Percentiles rank a stretch among this genome's conserved stretches.
These are phyloP conservation scores for Colletotrichum spaethianum DNA, from an alignment of 2,329 filamentous ascomycete species.

Conservation along the genomic window DNA sequence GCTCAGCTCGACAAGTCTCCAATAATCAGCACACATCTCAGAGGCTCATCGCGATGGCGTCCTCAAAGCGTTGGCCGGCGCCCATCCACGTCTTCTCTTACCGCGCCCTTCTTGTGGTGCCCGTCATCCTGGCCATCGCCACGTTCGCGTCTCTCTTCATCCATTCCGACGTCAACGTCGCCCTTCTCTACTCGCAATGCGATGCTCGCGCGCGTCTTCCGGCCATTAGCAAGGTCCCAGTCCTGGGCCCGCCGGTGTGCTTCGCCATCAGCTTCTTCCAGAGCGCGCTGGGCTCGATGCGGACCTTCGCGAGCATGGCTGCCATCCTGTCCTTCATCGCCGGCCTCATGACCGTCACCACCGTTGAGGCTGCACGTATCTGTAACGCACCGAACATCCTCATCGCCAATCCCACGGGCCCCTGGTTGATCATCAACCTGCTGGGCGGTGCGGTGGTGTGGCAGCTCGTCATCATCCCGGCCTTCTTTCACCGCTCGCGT, in stretches of 20 bases:
- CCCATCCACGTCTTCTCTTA: conserved; percentile 69
- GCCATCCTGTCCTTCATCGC: conserved; percentile 60
- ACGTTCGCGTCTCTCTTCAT: conserved; percentile 59
- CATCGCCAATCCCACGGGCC: conserved; percentile 55
- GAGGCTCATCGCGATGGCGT: not conserved
- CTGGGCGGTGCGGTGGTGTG: conserved; percentile 65
- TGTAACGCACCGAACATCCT: conserved; percentile 55
- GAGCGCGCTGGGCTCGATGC: conserved; percentile 57
- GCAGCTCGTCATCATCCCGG: conserved; percentile 66
- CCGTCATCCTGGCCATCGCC: conserved; percentile 61
- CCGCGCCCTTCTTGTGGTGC: conserved; percentile 65
- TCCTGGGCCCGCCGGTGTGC: conserved; percentile 62
- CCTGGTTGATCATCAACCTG: conserved; percentile 65
- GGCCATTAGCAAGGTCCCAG: conserved; percentile 58
- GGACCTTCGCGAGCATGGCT: conserved; percentile 58
- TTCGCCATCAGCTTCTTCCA: conserved; percentile 67
- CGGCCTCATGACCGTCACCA: conserved; percentile 63
- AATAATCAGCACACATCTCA: not conserved
- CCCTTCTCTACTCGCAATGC: conserved; percentile 68
- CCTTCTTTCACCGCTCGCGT: conserved; percentile 61
- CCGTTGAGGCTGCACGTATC: conserved; percentile 64
- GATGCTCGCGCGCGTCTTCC: conserved; percentile 63
- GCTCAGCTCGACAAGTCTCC: not conserved
- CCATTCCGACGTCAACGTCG: conserved; percentile 65
- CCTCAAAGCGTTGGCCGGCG: conserved; percentile 48